Evolutionary conservation across 139 green algal species (phyloP).

Genomic region (Tetradesmus obliquus): DNA sequence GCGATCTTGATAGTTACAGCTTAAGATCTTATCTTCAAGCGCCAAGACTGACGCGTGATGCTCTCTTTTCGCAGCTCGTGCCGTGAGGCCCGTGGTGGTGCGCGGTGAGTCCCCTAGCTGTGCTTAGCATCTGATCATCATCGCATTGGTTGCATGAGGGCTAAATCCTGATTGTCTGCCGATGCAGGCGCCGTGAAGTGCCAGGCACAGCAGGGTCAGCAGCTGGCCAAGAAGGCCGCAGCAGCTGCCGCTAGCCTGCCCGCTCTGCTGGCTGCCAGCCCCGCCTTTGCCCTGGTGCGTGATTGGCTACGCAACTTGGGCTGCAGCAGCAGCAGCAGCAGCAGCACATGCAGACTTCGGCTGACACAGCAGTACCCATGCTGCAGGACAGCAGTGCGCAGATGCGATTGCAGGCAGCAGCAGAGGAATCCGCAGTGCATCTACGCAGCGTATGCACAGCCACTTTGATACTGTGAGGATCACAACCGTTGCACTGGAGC

Average conservation of each 20-base stretch:
- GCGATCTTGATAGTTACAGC: neutral
- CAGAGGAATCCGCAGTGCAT: neutral
- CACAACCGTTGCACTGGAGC: no score
- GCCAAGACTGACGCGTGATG: neutral
- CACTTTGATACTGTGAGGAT: no score
- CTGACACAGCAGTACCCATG: neutral
- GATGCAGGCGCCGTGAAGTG: constrained; percentile 43
- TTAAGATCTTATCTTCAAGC: neutral
- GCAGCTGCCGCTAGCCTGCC: constrained; percentile 53
- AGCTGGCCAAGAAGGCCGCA: constrained; percentile 63
- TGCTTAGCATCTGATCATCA: no score
- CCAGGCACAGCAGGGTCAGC: constrained; percentile 40
- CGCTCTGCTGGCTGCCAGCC: constrained; percentile 56
- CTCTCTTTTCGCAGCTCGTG: neutral
- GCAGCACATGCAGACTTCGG: neutral
- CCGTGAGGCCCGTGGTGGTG: constrained; percentile 27
- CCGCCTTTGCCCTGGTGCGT: constrained; percentile 72
- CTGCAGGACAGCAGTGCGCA: neutral
- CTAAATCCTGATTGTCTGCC: neutral
- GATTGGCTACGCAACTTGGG: neutral
- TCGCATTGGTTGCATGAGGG: neutral
- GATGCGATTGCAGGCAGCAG: neutral
- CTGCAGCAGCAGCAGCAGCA: neutral
- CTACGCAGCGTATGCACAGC: no score
- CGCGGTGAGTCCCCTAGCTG: constrained; percentile 15